phyloP scores from a whole-genome alignment of 495 filamentous ascomycete genomes.

The Podospora pseudocomata region DNA sequence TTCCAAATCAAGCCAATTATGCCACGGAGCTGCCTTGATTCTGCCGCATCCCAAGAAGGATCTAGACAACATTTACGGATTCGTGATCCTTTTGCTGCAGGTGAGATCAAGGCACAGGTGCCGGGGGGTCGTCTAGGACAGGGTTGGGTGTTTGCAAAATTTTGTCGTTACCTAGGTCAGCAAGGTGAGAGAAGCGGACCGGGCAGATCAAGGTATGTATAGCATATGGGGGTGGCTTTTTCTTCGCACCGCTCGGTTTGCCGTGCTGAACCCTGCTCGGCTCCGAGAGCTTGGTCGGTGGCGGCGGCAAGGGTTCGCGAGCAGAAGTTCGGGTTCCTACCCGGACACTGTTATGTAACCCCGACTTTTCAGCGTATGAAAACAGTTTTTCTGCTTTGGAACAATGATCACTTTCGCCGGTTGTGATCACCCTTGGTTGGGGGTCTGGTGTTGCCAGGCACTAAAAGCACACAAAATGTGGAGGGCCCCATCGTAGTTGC shows the following conservation, averaged over 20 bases:
- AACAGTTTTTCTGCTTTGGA: neutral
- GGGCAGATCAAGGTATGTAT: neutral
- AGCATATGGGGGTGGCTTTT: neutral
- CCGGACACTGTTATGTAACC: neutral
- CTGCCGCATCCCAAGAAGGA: neutral
- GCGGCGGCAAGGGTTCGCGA: too few species aligned
- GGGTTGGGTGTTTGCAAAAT: neutral
- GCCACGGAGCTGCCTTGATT: neutral
- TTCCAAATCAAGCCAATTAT: neutral
- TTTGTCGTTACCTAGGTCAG: neutral
- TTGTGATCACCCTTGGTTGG: too few species aligned
- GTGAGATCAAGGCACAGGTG: neutral
- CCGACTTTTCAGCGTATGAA: neutral
- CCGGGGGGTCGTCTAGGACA: neutral
- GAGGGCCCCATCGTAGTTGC: neutral
- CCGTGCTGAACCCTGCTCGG: neutral
- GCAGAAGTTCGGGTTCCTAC: neutral
- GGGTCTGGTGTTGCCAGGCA: too few species aligned
- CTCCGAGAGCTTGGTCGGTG: neutral
- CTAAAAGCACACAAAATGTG: neutral
- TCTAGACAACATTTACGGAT: too few species aligned
- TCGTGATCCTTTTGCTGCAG: neutral
- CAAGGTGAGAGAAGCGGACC: neutral
- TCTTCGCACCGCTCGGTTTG: neutral
- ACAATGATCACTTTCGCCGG: neutral